A percentile compares a stretch with the other conserved stretches of the same genome.
These are phyloP conservation scores for Sungouiozyma ichnusensis DNA, from an alignment of 805 yeast species.

Conservation along the genomic window DNA sequence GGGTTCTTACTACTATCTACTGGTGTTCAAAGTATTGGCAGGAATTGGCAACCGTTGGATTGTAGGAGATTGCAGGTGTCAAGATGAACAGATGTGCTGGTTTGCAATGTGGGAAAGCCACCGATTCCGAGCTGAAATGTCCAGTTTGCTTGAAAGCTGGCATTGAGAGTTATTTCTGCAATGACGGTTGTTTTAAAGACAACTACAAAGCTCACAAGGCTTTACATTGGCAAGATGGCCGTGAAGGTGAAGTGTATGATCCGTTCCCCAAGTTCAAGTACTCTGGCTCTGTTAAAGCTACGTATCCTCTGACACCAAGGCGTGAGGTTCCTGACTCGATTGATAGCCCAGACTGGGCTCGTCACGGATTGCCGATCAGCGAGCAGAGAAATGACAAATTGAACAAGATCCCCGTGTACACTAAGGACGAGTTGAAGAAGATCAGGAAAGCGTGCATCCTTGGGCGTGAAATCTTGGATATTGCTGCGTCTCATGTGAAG, in stretches of 20 bases:
- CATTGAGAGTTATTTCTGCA: slow-evolving; percentile 57
- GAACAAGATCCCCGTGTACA: slow-evolving; percentile 52
- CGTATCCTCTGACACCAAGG: slow-evolving; percentile 69
- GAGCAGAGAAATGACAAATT: slow-evolving; percentile 68
- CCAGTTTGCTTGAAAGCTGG: slow-evolving; percentile 81
- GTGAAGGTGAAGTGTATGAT: slow-evolving; percentile 43
- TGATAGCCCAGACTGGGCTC: slow-evolving; percentile 74
- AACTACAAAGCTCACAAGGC: slow-evolving; percentile 67
- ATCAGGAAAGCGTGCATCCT: slow-evolving; percentile 65
- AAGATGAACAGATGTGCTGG: slow-evolving; percentile 48
- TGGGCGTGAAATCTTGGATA: slow-evolving; percentile 84
- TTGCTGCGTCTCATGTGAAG: slow-evolving; percentile 68
- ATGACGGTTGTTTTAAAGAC: slow-evolving; percentile 71
- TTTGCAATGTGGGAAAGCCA: slow-evolving; percentile 75
- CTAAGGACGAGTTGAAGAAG: slow-evolving; percentile 58
- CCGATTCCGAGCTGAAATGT: slow-evolving; percentile 69
- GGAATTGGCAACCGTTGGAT: too few species aligned
- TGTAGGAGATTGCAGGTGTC: slow-evolving; percentile 1
- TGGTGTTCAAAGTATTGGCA: too few species aligned
- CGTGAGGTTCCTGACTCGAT: slow-evolving; percentile 64
- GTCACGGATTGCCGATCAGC: slow-evolving; percentile 62
- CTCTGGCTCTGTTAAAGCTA: slow-evolving; percentile 66
- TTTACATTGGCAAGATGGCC: slow-evolving; percentile 54
- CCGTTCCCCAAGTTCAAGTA: slow-evolving; percentile 77
- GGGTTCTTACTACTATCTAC: slow-evolving; percentile 3